These are phyloP conservation scores for Populus trichocarpa DNA, from an alignment of 441 rosid species.

Conservation along the genomic window DNA sequence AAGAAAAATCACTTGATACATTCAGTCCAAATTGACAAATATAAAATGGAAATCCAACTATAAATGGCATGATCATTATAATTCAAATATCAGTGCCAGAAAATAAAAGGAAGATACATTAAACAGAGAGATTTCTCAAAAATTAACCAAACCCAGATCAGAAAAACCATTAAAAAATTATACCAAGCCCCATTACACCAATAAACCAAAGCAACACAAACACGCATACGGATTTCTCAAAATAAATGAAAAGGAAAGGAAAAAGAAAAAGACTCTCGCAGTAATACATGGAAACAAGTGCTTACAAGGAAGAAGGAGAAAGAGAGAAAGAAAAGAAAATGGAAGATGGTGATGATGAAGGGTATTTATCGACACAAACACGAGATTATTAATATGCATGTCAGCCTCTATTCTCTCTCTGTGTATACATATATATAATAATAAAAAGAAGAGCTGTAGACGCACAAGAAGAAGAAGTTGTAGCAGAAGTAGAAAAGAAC, in stretches of 20 bases:
- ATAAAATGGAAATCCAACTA: constrained; percentile 16
- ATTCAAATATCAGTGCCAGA: constrained; percentile 17
- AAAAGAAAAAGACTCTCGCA: constrained; percentile 15
- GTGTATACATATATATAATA: constrained; percentile 7
- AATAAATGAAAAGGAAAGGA: not conserved
- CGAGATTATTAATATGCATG: constrained; percentile 19
- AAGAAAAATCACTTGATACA: constrained; percentile 12
- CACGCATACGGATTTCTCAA: constrained; percentile 1
- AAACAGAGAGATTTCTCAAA: constrained; percentile 5
- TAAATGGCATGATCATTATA: not conserved
- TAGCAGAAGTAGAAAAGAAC: not conserved
- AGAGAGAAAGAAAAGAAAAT: constrained; percentile 22
- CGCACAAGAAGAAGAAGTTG: constrained; percentile 18
- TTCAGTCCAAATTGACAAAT: constrained; percentile 10
- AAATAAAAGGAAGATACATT: constrained; percentile 1
- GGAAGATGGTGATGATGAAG: constrained; percentile 31
- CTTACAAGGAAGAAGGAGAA: constrained; percentile 30
- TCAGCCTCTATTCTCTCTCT: not conserved
- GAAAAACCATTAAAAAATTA: not conserved
- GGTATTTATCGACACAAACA: constrained; percentile 31
- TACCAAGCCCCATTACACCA: constrained; percentile 21
- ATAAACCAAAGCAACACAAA: constrained; percentile 2
- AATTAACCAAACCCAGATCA: constrained; percentile 30
- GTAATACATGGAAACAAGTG: constrained; percentile 16
- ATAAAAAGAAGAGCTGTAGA: constrained; percentile 13